These are phyloP conservation scores for Telopea speciosissima DNA, from an alignment of 177 flowering plant species.

Conservation along the genomic window DNA sequence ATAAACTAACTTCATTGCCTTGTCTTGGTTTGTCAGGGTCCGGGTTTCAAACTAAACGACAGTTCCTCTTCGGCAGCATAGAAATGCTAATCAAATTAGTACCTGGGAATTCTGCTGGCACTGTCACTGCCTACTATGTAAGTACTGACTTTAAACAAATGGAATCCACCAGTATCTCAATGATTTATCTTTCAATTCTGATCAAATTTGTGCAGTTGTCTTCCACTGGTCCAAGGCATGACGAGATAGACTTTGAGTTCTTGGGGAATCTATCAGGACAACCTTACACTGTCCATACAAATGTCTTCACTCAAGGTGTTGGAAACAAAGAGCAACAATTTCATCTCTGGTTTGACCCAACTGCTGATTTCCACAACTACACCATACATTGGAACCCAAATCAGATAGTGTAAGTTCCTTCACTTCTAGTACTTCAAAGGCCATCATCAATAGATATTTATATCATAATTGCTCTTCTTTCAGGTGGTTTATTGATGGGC, in stretches of 20 bases:
- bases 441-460: neutral
- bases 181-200: neutral
- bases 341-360: conserved; percentile 81
- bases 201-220: conserved; percentile 39
- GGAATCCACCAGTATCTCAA: neutral
- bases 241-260: conserved; percentile 89
- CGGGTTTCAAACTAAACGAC: conserved; percentile 46
- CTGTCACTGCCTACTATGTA: conserved; percentile 76
- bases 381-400: conserved; percentile 83
- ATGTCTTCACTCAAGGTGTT: conserved; percentile 52
- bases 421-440: neutral
- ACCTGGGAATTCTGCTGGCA: conserved; percentile 74
- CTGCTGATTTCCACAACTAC: conserved; percentile 77
- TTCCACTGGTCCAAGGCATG: conserved; percentile 50
- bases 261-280: conserved; percentile 72
- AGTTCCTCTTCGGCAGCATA: conserved; percentile 64
- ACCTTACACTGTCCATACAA: conserved; percentile 75
- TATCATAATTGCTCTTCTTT: conserved; percentile 12
- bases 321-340: conserved; percentile 79
- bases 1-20: neutral
- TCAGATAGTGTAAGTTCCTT: conserved; percentile 49
- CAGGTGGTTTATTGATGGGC: conserved; percentile 72
- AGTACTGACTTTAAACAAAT: conserved; percentile 18
- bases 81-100: conserved; percentile 74
- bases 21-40: conserved; percentile 41